Evolutionary conservation across 78 protist species (phyloP).

Genomic region (Protostelium mycophagum): DNA sequence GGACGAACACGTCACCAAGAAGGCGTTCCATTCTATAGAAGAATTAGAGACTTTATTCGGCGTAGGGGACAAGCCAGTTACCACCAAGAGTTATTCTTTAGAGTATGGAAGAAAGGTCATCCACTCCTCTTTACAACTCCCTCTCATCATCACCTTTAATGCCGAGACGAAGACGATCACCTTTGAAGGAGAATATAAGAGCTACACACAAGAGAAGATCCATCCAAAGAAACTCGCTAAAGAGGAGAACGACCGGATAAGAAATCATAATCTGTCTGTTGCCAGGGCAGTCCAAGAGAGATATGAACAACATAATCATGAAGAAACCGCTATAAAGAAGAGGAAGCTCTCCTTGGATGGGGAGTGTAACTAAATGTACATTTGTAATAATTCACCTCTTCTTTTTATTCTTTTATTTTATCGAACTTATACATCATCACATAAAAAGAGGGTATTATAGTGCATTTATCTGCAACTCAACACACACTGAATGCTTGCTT

Average conservation of each 20-base stretch:
- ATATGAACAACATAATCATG: not conserved
- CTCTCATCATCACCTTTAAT: not conserved
- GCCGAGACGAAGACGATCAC: not conserved
- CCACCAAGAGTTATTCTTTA: not conserved
- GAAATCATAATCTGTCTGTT: not conserved
- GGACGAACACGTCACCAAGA: not conserved
- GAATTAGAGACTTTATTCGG: not conserved
- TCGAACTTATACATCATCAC: not conserved
- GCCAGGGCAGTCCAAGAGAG: not conserved
- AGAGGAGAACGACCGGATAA: not conserved
- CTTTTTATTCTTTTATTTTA: not conserved
- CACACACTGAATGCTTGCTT: no score
- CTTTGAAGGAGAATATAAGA: not conserved
- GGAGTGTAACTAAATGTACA: not conserved
- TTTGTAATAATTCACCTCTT: no score
- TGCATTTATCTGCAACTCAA: no score
- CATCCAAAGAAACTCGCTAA: not conserved
- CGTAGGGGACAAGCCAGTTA: not conserved
- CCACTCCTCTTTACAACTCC: not conserved
- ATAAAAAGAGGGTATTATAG: not conserved
- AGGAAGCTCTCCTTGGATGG: not conserved
- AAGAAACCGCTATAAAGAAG: not conserved
- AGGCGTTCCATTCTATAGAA: not conserved
- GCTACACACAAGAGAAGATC: not conserved
- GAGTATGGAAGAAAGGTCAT: not conserved